phyloP scores from a whole-genome alignment of 78 protist genomes.

The Neovahlkampfia damariscottae region DNA sequence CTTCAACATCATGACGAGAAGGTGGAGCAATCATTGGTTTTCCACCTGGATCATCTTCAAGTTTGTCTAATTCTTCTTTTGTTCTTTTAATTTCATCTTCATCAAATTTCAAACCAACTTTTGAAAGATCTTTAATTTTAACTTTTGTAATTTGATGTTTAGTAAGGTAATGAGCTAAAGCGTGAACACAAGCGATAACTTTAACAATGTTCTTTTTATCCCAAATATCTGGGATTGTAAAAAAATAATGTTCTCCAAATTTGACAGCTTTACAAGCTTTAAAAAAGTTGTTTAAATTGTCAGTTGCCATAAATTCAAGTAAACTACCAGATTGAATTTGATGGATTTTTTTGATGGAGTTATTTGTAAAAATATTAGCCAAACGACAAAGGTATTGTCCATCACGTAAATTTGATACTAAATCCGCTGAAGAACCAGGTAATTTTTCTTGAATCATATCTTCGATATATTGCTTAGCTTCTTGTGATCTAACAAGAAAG shows the following conservation, averaged over 20 bases:
- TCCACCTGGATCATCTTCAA: not conserved
- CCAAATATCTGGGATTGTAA: not conserved
- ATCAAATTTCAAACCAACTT: not conserved
- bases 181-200: not conserved
- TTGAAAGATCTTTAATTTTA: not conserved
- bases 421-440: not conserved
- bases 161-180: not conserved
- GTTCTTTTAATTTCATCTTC: not conserved
- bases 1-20: not conserved
- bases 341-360: not conserved
- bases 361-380: not conserved
- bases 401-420: not conserved
- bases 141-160: not conserved
- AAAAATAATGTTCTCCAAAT: not conserved
- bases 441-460: not conserved
- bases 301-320: not conserved
- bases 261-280: not conserved
- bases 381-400: not conserved
- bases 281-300: not conserved
- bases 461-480: not conserved
- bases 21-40: not conserved
- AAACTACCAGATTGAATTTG: not conserved
- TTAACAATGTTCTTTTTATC: not conserved
- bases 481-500: not conserved
- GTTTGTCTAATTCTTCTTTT: not conserved